Base-by-base conservation (phyloP, 768 basidiomycete genomes). In the Tricholoma sp. region DNA sequence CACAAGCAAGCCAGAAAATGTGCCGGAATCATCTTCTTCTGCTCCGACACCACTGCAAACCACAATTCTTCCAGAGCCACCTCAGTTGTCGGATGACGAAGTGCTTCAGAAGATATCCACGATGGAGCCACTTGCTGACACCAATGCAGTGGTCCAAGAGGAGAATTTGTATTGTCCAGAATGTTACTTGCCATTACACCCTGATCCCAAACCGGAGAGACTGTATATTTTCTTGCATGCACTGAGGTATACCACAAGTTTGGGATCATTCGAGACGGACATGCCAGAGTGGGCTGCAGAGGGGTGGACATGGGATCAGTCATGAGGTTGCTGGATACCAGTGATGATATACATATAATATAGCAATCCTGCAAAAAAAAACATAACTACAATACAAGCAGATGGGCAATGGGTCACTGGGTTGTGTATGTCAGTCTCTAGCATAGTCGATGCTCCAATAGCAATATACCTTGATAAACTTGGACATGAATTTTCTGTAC, bases 191-290 rank as follows among this genome's bases (percentile, higher is more conserved):
- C 97, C 97, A 13, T 72, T 98, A 24, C 86, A 94, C 56, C 92
- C 94, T 10, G 97, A 99, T 71, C 97, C 96, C 1, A 84, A 83
- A 65, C 94, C 95, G 2, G 92, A 94, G 68, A 85, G 85, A 58
- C 75, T 98, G 55, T 98, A 93, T 72, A 98, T 99, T 61, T 99
- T 95, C 72, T 72, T 99, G 66, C 97, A 99, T 65, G 95, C 97
- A 28, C 70, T 90, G 65, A 81, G 81, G 63, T 98, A 94, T 70
- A 89, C 86, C 50, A 88, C 88, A 11, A 85, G 83, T 59, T 74
- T 94, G 44, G 93, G 93, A n/a, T 72, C 79, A 28, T 96, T 90
- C 63, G 84, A 89, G 71, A 91, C 91, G 44, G 86, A 84, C 58
- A 84, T 92, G 82, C 97, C 97, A 0, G 80, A 85, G 52, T 99